Conservation (phyloP, 2,329 filamentous ascomycete genomes). For the Epichloe scottii region DNA sequence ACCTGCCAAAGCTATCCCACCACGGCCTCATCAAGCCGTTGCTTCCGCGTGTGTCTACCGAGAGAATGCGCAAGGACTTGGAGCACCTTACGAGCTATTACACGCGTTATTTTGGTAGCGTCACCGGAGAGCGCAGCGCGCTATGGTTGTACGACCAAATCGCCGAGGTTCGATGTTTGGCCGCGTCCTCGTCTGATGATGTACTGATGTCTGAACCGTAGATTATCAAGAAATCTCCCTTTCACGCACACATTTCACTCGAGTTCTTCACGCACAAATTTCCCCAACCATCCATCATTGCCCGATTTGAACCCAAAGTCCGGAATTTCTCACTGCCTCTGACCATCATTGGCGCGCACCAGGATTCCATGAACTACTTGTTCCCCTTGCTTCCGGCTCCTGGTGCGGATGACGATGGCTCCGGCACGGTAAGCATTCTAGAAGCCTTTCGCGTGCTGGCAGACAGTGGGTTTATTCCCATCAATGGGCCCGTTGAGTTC, state of each 20-base stretch:
- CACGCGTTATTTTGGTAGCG: constrained; percentile 40
- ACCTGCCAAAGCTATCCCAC: constrained; percentile 27
- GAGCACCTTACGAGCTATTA: constrained; percentile 49
- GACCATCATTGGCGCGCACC: constrained; percentile 32
- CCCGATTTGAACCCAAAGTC: constrained; percentile 30
- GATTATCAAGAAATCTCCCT: constrained; percentile 21
- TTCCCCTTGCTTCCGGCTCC: constrained; percentile 31
- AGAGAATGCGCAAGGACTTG: constrained; percentile 52
- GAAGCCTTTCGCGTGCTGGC: constrained; percentile 37
- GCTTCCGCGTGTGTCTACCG: constrained; percentile 44
- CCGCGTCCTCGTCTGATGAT: neutral
- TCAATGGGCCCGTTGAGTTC: constrained; percentile 44
- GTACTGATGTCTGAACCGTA: constrained; percentile 1
- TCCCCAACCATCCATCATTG: constrained; percentile 36
- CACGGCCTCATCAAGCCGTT: constrained; percentile 44
- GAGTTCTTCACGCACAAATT: constrained; percentile 29
- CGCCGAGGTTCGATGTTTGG: constrained; percentile 12
- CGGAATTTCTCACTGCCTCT: constrained; percentile 25
- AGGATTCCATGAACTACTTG: constrained; percentile 31
- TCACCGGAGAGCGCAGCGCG: constrained; percentile 20
- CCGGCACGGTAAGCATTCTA: constrained; percentile 33
- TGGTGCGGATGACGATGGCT: constrained; percentile 37
- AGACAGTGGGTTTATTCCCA: constrained; percentile 23
- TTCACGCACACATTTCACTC: constrained; percentile 25
- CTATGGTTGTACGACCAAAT: constrained; percentile 24